Base-by-base conservation (phyloP, 345 rosid genomes). In the Citrus inodora region DNA sequence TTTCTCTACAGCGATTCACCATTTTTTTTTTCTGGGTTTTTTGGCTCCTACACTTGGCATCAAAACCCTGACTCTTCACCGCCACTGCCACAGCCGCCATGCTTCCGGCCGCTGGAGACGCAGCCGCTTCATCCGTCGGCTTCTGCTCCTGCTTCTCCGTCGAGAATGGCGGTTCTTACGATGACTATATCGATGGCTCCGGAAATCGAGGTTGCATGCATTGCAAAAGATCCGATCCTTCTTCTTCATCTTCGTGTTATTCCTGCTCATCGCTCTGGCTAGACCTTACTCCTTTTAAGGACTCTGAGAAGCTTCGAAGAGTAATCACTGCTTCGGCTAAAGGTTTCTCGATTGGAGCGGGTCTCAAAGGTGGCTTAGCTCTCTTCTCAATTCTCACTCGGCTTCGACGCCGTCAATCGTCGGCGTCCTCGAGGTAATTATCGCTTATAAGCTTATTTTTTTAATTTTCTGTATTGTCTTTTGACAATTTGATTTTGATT, bases 271-370 rank as follows among this genome's bases (percentile, higher is more conserved):
- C 75, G 35, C 79, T 79, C 22, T 75, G 82, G 19, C 67, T 83
- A 19, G 83, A 83, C 80, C 71, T 71, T 56, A 30, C 72, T 67
- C 82, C 83, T 13, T 79, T 86, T 28, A 77, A 70, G 38, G 90
- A 92, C n/a, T 86, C 91, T 6, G 96, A 93, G 66, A 93, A 88
- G 87, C 80, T 95, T 32, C 74, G 87, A 38, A 89, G 99, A 84
- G 81, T 91, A 33, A 25, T 92, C 32, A 81, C 85, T 11, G 97
- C 99, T 71, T 87, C 93, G 2, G 85, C 63, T 13, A 95, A 89
- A 87, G 97, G 97, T 60, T 95, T 93, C 89, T 87, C 98, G 33
- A 91, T 95, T 48, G 99, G 99, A 71, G 93, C 98, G 22, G 99
- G 99, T 40, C 85, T 95, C 59, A 93, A 93, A 90, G 99, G 99